Percentiles rank a stretch among this genome's conserved stretches.
Conservation (phyloP, 345 rosid species). For the Viola odorata region DNA sequence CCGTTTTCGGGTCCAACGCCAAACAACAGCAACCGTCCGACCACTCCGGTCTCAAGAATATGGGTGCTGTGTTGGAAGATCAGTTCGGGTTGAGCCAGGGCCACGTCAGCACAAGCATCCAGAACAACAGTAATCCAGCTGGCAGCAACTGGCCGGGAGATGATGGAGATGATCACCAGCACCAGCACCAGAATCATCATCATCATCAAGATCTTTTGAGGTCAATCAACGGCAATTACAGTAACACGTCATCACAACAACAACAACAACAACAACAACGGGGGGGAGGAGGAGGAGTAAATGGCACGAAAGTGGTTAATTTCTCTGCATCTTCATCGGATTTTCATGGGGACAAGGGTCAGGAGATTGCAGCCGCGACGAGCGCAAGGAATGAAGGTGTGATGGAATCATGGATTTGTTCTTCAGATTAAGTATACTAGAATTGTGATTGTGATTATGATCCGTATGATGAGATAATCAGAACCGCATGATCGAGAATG, state of each 20-base stretch:
- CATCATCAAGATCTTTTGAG: slow-evolving; percentile 21
- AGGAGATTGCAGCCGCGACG: slow-evolving; percentile 44
- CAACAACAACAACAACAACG: slow-evolving; percentile 25
- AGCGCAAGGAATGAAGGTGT: slow-evolving; percentile 29
- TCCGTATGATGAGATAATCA: background rate
- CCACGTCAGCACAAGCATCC: slow-evolving; percentile 22
- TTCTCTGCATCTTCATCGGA: slow-evolving; percentile 41
- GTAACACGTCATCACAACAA: slow-evolving; percentile 20
- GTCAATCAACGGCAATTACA: slow-evolving; percentile 24
- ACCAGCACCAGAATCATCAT: background rate
- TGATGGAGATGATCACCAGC: slow-evolving; percentile 19
- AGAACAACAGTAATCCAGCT: slow-evolving; percentile 1
- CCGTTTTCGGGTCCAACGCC: slow-evolving; percentile 26
- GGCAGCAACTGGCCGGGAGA: slow-evolving; percentile 2
- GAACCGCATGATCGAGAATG: background rate
- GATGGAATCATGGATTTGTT: slow-evolving; percentile 73
- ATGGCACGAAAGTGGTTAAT: slow-evolving; percentile 16
- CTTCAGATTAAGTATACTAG: slow-evolving; percentile 31
- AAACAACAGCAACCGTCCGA: slow-evolving; percentile 18
- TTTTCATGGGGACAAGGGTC: slow-evolving; percentile 44
- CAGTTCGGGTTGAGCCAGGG: slow-evolving; percentile 32
- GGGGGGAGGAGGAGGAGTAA: too few relatives aligned
- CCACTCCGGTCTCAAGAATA: slow-evolving; percentile 1
- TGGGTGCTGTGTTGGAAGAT: slow-evolving; percentile 29
- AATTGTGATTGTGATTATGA: background rate